Evolutionary conservation across 2,329 filamentous ascomycete species (phyloP).

Genomic region (Alternaria arbusti): DNA sequence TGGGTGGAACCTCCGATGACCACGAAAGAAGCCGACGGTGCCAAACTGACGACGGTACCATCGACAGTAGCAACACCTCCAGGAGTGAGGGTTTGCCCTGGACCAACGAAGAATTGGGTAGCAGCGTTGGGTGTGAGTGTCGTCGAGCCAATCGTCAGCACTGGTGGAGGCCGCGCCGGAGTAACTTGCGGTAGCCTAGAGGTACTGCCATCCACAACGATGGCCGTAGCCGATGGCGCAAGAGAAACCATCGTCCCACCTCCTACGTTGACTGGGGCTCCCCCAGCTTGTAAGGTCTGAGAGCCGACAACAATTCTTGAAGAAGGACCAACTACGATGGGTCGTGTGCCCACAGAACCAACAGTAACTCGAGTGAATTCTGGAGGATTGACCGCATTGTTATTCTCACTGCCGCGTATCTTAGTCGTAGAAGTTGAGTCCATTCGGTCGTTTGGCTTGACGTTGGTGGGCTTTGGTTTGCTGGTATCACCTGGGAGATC

Average conservation of each 20-base stretch:
- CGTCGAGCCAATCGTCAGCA: conserved; percentile 50
- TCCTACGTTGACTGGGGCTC: conserved; percentile 43
- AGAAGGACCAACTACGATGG: conserved; percentile 41
- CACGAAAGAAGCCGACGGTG: conserved; percentile 46
- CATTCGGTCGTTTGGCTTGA: conserved; percentile 6
- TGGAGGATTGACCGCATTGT: conserved; percentile 3
- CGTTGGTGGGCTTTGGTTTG: conserved; percentile 5
- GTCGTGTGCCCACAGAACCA: conserved; percentile 33
- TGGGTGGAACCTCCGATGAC: conserved; percentile 50
- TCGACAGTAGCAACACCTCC: conserved; percentile 49
- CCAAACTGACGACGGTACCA: conserved; percentile 52
- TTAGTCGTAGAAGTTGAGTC: conserved; percentile 9
- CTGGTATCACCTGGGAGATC: conserved; percentile 4
- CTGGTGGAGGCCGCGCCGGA: conserved; percentile 29
- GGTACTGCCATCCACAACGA: conserved; percentile 36
- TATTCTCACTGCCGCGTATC: conserved; percentile 1
- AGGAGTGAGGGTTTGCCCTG: conserved; percentile 47
- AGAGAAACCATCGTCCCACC: conserved; percentile 41
- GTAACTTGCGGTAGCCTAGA: conserved; percentile 28
- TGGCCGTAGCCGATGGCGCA: conserved; percentile 34
- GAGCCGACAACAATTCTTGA: conserved; percentile 43
- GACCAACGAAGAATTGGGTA: conserved; percentile 53
- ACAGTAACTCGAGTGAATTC: conserved; percentile 27
- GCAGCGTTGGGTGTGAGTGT: conserved; percentile 54
- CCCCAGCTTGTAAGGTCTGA: conserved; percentile 46